Evolutionary conservation across 1,139 yeast species (phyloP).

Genomic region (Saccharomyces hybrid): DNA sequence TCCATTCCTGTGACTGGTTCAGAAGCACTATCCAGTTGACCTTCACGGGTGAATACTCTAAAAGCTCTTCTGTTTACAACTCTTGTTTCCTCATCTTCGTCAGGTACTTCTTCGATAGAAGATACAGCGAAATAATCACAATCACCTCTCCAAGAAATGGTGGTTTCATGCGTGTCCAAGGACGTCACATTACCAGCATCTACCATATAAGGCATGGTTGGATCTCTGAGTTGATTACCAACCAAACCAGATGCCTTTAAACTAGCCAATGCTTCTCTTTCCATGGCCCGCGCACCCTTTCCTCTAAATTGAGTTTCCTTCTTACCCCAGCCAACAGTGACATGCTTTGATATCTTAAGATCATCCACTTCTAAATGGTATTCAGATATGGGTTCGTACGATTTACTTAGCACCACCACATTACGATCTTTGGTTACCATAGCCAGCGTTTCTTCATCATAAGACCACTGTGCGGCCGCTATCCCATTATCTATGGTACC

Average conservation of each 20-base stretch:
- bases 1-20: constrained; percentile 87
- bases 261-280: constrained; percentile 44
- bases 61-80: constrained; percentile 60
- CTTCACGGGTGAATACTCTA: constrained; percentile 75
- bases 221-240: constrained; percentile 65
- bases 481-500: constrained; percentile 81
- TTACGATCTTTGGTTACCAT: constrained; percentile 56
- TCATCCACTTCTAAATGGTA: constrained; percentile 52
- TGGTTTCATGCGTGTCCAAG: constrained; percentile 40
- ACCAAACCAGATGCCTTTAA: constrained; percentile 64
- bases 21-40: constrained; percentile 70
- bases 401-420: constrained; percentile 60
- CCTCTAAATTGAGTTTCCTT: constrained; percentile 96
- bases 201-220: constrained; percentile 70
- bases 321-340: constrained; percentile 98
- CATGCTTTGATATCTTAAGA: constrained; percentile 68
- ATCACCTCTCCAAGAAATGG: constrained; percentile 92
- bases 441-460: constrained; percentile 80
- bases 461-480: constrained; percentile 75
- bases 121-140: constrained; percentile 73
- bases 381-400: constrained; percentile 76
- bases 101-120: constrained; percentile 43
- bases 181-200: constrained; percentile 59
- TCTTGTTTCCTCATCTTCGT: constrained; percentile 32
- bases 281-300: constrained; percentile 74